A percentile compares a stretch with the other conserved stretches of the same genome.
These are phyloP conservation scores for Myochromella boudieri DNA, from an alignment of 768 basidiomycete genomes.

Conservation along the genomic window DNA sequence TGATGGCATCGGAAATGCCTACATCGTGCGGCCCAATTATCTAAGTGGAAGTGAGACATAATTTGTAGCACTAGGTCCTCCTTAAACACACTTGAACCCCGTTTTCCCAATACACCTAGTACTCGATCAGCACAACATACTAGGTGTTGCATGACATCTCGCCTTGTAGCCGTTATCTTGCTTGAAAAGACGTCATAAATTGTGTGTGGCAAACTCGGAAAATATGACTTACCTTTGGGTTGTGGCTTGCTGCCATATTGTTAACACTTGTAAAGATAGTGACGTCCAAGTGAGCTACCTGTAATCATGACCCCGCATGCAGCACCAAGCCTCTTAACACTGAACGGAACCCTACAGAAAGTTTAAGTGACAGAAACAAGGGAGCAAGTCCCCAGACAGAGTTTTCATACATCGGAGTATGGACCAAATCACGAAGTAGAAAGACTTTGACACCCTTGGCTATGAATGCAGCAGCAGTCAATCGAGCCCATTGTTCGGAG, in stretches of 20 bases:
- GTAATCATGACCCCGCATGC: slow-evolving; percentile 92
- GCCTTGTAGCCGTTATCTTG: slow-evolving; percentile 91
- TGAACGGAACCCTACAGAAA: slow-evolving; percentile 71
- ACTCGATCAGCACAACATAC: slow-evolving; percentile 1
- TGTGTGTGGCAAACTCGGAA: not conserved
- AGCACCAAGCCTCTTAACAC: slow-evolving; percentile 62
- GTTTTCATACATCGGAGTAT: slow-evolving; percentile 69
- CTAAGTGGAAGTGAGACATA: slow-evolving; percentile 39
- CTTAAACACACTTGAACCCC: slow-evolving; percentile 63
- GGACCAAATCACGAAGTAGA: slow-evolving; percentile 67
- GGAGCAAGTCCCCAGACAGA: not conserved
- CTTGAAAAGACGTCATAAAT: slow-evolving; percentile 33
- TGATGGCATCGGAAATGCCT: slow-evolving; percentile 71
- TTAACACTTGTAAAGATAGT: slow-evolving; percentile 1
- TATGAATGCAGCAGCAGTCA: slow-evolving; percentile 74
- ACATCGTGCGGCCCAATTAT: slow-evolving; percentile 84
- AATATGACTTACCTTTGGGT: slow-evolving; percentile 66
- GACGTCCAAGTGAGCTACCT: slow-evolving; percentile 41
- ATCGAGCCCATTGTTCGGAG: slow-evolving; percentile 72
- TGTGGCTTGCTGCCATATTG: slow-evolving; percentile 66
- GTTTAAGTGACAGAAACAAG: not conserved
- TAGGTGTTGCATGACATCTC: not conserved
- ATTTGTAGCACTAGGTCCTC: too few relatives aligned
- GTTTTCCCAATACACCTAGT: slow-evolving; percentile 87
- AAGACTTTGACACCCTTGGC: slow-evolving; percentile 66